Evolutionary conservation across 2,329 filamentous ascomycete species (phyloP).

Genomic region (Monilinia aucupariae): DNA sequence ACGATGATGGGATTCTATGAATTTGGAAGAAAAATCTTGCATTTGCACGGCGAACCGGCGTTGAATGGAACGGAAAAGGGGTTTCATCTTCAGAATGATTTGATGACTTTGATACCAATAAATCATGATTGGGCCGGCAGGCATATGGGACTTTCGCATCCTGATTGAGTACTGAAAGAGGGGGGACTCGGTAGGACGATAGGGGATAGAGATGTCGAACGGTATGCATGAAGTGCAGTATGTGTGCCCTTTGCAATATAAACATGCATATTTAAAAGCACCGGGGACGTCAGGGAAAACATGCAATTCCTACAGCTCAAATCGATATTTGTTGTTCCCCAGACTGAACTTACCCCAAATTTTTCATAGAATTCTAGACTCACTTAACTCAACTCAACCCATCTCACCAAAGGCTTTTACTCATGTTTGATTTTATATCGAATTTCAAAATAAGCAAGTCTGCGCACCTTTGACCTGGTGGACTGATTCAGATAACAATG

Average conservation of each 20-base stretch:
- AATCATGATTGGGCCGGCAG: constrained; percentile 10
- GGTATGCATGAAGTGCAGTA: not conserved
- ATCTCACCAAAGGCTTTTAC: not conserved
- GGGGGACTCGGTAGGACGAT: not conserved
- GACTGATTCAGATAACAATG: too few relatives aligned
- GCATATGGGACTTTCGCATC: not conserved
- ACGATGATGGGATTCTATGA: constrained; percentile 31
- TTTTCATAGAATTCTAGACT: not conserved
- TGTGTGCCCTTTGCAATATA: not conserved
- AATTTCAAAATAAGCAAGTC: not conserved
- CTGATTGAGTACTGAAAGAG: not conserved
- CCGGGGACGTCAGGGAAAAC: not conserved
- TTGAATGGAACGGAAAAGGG: constrained; percentile 2
- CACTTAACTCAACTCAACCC: not conserved
- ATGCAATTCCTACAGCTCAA: not conserved
- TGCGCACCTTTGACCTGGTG: too few relatives aligned
- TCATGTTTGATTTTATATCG: not conserved
- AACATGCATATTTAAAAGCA: not conserved
- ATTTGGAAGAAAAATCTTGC: constrained; percentile 15
- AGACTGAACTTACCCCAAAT: not conserved
- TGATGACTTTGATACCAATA: constrained; percentile 25
- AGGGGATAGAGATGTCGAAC: not conserved
- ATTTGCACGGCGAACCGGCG: constrained; percentile 26
- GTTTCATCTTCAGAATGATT: not conserved
- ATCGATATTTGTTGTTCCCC: not conserved